Conservation (phyloP, 257 asterid genomes). For the Galeopsis tetrahit region DNA sequence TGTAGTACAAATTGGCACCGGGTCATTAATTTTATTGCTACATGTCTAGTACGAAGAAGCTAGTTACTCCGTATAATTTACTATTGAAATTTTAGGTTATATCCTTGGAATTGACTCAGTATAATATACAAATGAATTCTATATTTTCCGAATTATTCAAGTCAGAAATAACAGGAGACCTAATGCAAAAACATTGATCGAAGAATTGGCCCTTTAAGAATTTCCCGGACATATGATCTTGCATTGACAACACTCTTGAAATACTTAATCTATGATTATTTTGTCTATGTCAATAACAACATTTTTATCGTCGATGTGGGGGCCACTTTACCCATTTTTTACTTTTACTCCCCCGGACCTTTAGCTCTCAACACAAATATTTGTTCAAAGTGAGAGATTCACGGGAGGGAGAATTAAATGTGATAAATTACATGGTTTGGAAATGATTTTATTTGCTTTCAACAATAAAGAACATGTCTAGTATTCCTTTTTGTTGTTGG, state of each 20-base stretch:
- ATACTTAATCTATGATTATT: slow-evolving; percentile 64
- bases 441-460: no score
- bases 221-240: slow-evolving; percentile 54
- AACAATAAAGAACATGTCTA: no score
- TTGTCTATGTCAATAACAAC: slow-evolving; percentile 60
- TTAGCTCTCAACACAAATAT: no score
- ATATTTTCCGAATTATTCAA: slow-evolving; percentile 65
- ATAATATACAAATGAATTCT: slow-evolving; percentile 66
- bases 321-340: slow-evolving; percentile 53
- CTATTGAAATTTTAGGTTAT: slow-evolving; percentile 48
- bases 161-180: slow-evolving; percentile 68
- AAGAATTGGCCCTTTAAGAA: slow-evolving; percentile 52
- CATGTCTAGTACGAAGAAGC: no score
- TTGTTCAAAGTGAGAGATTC: no score
- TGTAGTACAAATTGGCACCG: no score
- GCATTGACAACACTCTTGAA: slow-evolving; percentile 62
- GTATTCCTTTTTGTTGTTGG: no score
- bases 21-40: no score
- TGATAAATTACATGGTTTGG: background rate
- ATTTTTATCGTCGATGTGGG: slow-evolving; percentile 63
- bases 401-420: background rate
- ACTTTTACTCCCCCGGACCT: slow-evolving; percentile 75
- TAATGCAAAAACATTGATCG: slow-evolving; percentile 49
- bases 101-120: slow-evolving; percentile 63
- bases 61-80: no score